These are phyloP conservation scores for Chalaropsis thielavioides DNA, from an alignment of 2,329 filamentous ascomycete genomes.

Conservation along the genomic window DNA sequence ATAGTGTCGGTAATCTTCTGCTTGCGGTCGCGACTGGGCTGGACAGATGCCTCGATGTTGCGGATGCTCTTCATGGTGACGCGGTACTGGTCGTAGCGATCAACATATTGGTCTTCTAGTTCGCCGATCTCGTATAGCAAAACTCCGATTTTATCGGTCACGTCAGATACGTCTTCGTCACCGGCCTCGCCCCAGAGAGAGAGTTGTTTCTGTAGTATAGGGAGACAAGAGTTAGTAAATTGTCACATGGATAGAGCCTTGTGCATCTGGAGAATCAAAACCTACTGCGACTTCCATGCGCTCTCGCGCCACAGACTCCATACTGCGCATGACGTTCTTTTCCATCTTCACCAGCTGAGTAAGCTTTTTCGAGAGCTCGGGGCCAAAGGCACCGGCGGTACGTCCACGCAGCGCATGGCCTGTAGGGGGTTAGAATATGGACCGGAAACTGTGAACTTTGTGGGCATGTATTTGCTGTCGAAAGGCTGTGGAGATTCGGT, in stretches of 20 bases:
- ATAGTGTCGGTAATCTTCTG: constrained; percentile 99
- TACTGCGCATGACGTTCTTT: constrained; percentile 98
- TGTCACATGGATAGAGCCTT: background rate
- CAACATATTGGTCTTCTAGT: constrained; percentile 94
- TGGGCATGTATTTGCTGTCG: background rate
- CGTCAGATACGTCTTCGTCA: constrained; percentile 95
- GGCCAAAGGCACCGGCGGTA: constrained; percentile 59
- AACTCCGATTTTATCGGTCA: constrained; percentile 96
- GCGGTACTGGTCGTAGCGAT: constrained; percentile 97
- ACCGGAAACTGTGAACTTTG: background rate
- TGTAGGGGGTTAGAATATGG: constrained; percentile 21
- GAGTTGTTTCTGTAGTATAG: constrained; percentile 67
- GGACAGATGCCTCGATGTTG: constrained; percentile 96
- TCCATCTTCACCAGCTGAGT: constrained; percentile 99
- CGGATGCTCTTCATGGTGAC: constrained; percentile 98
- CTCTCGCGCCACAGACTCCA: constrained; percentile 88
- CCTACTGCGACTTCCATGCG: constrained; percentile 96
- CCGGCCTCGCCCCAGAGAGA: constrained; percentile 93
- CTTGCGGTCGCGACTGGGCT: constrained; percentile 97
- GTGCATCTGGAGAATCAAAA: constrained; percentile 20
- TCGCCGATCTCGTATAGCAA: constrained; percentile 97
- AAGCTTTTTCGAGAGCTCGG: constrained; percentile 93
- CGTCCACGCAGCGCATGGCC: constrained; percentile 58
- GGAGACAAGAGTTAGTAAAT: background rate
- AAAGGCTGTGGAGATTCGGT: background rate